These are phyloP conservation scores for Backusella tarrabulga DNA, from an alignment of 192 early-diverging fungal species.

Conservation along the genomic window DNA sequence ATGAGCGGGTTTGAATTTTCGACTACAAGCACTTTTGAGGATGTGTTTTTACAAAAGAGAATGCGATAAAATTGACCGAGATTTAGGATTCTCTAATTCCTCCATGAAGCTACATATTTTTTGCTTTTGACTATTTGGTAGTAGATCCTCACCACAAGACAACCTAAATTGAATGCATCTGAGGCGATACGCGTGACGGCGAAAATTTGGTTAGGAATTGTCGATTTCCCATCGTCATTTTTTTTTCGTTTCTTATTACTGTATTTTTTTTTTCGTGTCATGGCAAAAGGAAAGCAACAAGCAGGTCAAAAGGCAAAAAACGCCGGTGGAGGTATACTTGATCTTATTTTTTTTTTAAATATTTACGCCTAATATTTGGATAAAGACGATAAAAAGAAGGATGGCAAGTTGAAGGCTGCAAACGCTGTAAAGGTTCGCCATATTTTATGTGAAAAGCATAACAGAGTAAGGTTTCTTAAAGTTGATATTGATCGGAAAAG, in stretches of 20 bases:
- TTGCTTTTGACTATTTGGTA: too few species aligned
- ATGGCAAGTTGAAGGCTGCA: slow-evolving; percentile 16
- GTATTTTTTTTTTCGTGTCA: neutral
- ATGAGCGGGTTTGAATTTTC: too few species aligned
- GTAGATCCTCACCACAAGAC: too few species aligned
- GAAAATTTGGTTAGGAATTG: neutral
- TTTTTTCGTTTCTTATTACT: neutral
- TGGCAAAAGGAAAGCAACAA: slow-evolving; percentile 38
- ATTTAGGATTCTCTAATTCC: too few species aligned
- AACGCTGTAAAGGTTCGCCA: slow-evolving; percentile 55
- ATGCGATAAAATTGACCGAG: too few species aligned
- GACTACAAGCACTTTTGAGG: too few species aligned
- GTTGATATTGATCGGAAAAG: slow-evolving; percentile 5
- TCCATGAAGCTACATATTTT: too few species aligned
- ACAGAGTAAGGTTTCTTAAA: slow-evolving; percentile 41
- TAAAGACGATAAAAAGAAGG: neutral
- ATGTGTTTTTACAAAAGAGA: too few species aligned
- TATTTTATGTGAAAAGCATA: slow-evolving; percentile 84
- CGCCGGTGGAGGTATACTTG: neutral
- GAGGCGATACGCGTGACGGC: neutral
- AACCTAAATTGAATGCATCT: too few species aligned
- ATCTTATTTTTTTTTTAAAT: neutral
- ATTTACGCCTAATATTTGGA: neutral
- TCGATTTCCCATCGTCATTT: neutral
- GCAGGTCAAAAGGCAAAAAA: slow-evolving; percentile 20